Base-by-base conservation (phyloP, 2,329 filamentous ascomycete genomes). In the Aspergillus luchuensis region DNA sequence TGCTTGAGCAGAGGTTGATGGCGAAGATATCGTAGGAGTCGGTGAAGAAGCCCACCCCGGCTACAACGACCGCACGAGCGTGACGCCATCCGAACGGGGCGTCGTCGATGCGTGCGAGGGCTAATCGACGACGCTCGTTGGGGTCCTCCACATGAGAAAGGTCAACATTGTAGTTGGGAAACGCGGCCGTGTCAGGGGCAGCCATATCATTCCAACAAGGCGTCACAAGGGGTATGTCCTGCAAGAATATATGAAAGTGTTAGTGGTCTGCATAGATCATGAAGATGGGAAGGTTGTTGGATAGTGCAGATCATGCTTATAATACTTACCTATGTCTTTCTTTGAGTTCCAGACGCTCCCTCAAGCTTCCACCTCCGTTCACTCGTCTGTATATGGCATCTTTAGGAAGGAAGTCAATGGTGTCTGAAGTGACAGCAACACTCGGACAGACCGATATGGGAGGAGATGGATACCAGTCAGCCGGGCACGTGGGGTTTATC, bases 11-110 rank as follows among this genome's bases (percentile, higher is more conserved):
- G 71, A 92, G 81, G 65, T 87, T 89, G 67, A 90, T 89, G 71
- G 89, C 87, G 76, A 95, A 95, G 79, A 92, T 91, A 72, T 90
- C 88, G 77, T 93, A 94, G 11, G 90, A 90, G 73, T 94, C 91
- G 15, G 91, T 94, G 78, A 95, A 95, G 85, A 96, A 95, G 68
- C 91, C 91, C 63, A 94, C 89, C 69, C 91, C 91, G 30, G 91
- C 91, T 23, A 94, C 91, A 8, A 91, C 79, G 57, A 91, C 85
- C 60, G 91, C 89, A 43, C 91, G 85, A 60, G 93, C 85, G 72
- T 95, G 91, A 73, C 92, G 91, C 90, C 91, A 94, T 71, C 91
- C 89, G 63, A 94, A 93, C 3, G 88, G 88, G 8, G 90, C 90
- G 79, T 89, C 89, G 80, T 94, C 91, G 67, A 94, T 89, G 17